A percentile compares a stretch with the other conserved stretches of the same genome.
Conservation (phyloP, 768 basidiomycete genomes). For the Podaxis sp. region DNA sequence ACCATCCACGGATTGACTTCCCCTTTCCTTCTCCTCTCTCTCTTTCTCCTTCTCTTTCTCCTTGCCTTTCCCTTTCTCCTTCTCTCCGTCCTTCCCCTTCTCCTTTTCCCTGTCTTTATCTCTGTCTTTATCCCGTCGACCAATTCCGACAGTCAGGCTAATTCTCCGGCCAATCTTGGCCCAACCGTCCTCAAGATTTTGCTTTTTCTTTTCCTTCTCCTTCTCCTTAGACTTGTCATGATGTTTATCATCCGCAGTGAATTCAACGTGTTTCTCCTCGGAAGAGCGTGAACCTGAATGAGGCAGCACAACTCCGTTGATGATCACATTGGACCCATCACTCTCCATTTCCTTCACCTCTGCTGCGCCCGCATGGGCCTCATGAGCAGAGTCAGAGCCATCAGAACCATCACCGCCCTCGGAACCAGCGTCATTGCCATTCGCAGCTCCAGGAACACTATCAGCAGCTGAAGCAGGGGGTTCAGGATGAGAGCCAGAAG, state of each 20-base stretch:
- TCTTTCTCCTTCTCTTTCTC: slow-evolving; percentile 27
- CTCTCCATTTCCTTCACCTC: slow-evolving; percentile 6
- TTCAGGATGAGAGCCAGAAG: background rate
- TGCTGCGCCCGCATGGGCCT: background rate
- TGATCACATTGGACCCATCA: slow-evolving; percentile 12
- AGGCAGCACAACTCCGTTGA: background rate
- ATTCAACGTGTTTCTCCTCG: slow-evolving; percentile 13
- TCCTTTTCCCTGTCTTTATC: slow-evolving; percentile 36
- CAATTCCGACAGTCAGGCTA: slow-evolving; percentile 56
- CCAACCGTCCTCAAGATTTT: slow-evolving; percentile 35
- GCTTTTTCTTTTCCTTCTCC: slow-evolving; percentile 13
- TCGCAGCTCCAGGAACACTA: background rate
- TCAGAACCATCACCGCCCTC: background rate
- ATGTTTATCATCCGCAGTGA: background rate
- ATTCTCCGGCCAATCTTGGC: slow-evolving; percentile 64
- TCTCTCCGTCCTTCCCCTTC: slow-evolving; percentile 41
- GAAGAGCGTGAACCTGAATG: background rate
- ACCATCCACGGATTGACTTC: slow-evolving; percentile 30
- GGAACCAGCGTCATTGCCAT: background rate
- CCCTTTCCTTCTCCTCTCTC: slow-evolving; percentile 37
- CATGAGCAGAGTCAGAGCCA: background rate
- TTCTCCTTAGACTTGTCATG: slow-evolving; percentile 4
- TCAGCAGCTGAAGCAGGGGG: background rate
- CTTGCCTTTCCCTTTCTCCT: slow-evolving; percentile 30
- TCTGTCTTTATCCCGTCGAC: slow-evolving; percentile 24